These are phyloP conservation scores for Cadophora luteo-olivacea DNA, from an alignment of 2,329 filamentous ascomycete species.

Conservation along the genomic window DNA sequence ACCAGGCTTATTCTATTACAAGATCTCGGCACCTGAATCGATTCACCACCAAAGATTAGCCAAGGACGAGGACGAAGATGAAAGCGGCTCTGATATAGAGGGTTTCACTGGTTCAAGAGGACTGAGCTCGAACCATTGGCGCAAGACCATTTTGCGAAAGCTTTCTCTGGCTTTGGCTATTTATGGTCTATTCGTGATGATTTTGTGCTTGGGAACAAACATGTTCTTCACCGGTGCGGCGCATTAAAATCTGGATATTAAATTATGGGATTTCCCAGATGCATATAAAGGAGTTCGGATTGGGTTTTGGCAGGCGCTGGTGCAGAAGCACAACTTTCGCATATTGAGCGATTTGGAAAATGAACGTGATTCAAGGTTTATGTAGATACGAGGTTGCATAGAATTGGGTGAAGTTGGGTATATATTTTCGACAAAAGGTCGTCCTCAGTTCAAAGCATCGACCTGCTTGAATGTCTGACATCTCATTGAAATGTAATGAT, in stretches of 20 bases:
- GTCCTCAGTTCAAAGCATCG: background rate
- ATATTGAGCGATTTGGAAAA: background rate
- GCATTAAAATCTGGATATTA: conserved; percentile 53
- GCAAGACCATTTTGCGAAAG: conserved; percentile 69
- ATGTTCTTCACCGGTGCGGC: conserved; percentile 72
- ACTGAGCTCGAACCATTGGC: conserved; percentile 43
- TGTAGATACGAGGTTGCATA: conserved; percentile 8
- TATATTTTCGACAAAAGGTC: background rate
- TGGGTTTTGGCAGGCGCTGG: background rate
- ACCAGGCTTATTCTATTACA: conserved; percentile 96
- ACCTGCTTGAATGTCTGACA: background rate
- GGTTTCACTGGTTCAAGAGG: conserved; percentile 22
- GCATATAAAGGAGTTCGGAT: conserved; percentile 36
- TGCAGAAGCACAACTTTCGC: background rate
- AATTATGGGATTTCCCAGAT: conserved; percentile 15
- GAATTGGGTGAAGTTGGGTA: background rate
- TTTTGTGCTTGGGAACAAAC: conserved; percentile 85
- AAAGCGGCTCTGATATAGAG: conserved; percentile 61
- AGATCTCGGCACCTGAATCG: conserved; percentile 91
- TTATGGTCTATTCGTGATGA: conserved; percentile 89
- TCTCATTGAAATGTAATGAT: background rate
- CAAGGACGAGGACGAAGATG: conserved; percentile 88
- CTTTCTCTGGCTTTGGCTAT: conserved; percentile 77
- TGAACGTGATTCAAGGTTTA: background rate
- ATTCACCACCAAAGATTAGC: conserved; percentile 83